These are phyloP conservation scores for Candolleomyces aberdarensis DNA, from an alignment of 768 basidiomycete genomes.

Conservation along the genomic window DNA sequence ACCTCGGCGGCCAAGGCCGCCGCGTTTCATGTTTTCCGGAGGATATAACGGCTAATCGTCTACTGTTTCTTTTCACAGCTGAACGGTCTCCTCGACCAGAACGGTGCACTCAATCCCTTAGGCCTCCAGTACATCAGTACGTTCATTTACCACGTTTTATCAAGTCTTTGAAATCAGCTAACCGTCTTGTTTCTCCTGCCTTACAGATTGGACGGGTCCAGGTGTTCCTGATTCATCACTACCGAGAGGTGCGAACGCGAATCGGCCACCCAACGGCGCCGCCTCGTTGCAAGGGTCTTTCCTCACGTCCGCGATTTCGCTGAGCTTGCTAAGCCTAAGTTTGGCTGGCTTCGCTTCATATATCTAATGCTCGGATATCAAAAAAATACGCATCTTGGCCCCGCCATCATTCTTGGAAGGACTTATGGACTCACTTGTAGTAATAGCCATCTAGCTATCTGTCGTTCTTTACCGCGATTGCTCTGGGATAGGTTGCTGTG, in stretches of 20 bases:
- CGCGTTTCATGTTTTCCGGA: too few relatives aligned
- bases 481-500: too few relatives aligned
- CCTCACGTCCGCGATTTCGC: background rate
- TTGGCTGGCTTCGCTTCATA: background rate
- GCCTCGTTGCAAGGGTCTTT: background rate
- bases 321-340: background rate
- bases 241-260: background rate
- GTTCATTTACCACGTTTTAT: background rate
- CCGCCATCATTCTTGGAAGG: too few relatives aligned
- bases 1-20: too few relatives aligned
- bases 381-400: too few relatives aligned
- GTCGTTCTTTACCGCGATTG: too few relatives aligned
- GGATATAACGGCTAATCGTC: too few relatives aligned
- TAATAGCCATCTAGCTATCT: too few relatives aligned
- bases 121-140: constrained; percentile 1
- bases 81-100: background rate
- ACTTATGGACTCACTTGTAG: too few relatives aligned
- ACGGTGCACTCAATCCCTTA: background rate
- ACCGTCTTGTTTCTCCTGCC: background rate
- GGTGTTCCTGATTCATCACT: background rate
- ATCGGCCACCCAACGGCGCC: background rate
- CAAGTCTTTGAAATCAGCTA: background rate
- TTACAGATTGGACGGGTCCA: background rate
- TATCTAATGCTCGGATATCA: background rate
- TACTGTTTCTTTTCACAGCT: background rate